These are phyloP conservation scores for Penicillium sp. DNA, from an alignment of 2,329 filamentous ascomycete genomes.

Conservation along the genomic window DNA sequence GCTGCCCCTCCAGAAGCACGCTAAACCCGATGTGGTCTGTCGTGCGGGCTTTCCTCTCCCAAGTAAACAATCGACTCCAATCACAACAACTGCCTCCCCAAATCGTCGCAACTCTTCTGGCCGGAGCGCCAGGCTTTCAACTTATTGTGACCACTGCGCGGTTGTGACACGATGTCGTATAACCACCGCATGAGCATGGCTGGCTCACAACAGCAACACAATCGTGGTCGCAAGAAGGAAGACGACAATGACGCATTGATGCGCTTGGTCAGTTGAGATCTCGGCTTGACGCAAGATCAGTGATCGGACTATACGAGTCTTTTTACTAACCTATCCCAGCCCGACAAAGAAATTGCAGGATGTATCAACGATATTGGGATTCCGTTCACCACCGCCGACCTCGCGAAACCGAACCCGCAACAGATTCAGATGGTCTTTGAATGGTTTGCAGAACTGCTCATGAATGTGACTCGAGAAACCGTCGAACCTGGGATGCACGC, in stretches of 20 bases:
- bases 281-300: not conserved
- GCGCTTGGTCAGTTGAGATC: constrained; percentile 50
- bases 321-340: constrained; percentile 32
- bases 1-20: constrained; percentile 30
- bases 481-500: constrained; percentile 95
- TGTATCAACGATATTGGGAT: constrained; percentile 98
- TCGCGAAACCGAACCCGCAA: constrained; percentile 89
- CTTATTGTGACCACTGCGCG: constrained; percentile 7
- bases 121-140: not conserved
- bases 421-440: constrained; percentile 98
- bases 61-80: constrained; percentile 37
- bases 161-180: constrained; percentile 46
- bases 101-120: constrained; percentile 4
- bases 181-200: constrained; percentile 53
- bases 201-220: constrained; percentile 47
- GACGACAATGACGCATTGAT: constrained; percentile 60
- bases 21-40: constrained; percentile 31
- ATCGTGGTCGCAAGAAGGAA: constrained; percentile 54
- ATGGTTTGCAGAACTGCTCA: constrained; percentile 91
- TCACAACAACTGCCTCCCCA: constrained; percentile 25
- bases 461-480: constrained; percentile 89
- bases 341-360: constrained; percentile 80
- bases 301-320: not conserved
- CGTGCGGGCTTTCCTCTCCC: constrained; percentile 21
- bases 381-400: constrained; percentile 78